Percentiles rank a stretch among this genome's conserved stretches.
Conservation (phyloP, 129 eudicot species). For the Flaveria linearis region DNA sequence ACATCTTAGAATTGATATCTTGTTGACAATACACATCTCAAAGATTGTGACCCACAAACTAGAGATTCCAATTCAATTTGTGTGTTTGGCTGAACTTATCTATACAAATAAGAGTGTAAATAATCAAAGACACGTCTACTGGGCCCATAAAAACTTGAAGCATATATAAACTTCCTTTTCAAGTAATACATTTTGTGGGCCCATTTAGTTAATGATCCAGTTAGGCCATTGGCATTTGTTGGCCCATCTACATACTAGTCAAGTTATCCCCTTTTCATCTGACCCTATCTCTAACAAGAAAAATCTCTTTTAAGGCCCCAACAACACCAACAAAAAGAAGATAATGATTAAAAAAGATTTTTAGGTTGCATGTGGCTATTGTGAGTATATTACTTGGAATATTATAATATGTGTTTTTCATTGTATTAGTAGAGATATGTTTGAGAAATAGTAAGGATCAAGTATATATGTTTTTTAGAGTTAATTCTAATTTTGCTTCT, state of each 20-base stretch:
- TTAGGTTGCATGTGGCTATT: conserved; percentile 4
- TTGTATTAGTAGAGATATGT: neutral
- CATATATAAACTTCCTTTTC: neutral
- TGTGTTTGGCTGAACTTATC: conserved; percentile 13
- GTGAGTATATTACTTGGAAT: neutral
- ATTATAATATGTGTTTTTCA: neutral
- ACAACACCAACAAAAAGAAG: conserved; percentile 12
- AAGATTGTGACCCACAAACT: conserved; percentile 24
- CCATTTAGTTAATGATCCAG: conserved; percentile 38
- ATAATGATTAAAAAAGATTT: neutral
- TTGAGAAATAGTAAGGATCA: no score
- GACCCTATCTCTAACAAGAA: conserved; percentile 23
- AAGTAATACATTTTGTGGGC: conserved; percentile 20
- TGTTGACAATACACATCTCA: conserved; percentile 1
- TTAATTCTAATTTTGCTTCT: no score
- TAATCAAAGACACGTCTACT: neutral
- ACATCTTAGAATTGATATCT: conserved; percentile 30
- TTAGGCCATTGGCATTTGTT: conserved; percentile 19
- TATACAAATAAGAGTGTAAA: neutral
- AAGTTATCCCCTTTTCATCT: conserved; percentile 15
- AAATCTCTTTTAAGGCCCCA: neutral
- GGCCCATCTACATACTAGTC: conserved; percentile 23
- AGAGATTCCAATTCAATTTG: conserved; percentile 9
- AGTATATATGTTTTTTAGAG: no score
- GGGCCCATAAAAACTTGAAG: conserved; percentile 1